Conservation (phyloP, 1,284 basidiomycete genomes). For the Rhodotorula mucilaginosa region DNA sequence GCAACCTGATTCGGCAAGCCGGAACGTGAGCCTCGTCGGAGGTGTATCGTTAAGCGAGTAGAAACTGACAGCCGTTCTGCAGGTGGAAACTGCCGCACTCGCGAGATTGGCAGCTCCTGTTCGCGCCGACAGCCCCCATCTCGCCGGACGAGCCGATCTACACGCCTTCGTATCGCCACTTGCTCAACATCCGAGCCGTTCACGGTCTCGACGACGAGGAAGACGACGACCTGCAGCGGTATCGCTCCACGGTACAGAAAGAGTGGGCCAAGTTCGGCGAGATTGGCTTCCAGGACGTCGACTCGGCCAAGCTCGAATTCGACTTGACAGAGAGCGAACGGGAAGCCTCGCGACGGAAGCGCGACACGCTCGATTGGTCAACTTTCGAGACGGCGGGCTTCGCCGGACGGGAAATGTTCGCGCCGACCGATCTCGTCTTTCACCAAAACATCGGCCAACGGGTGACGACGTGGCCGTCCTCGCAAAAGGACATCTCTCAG, state of each 20-base stretch:
- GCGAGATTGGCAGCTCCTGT: conserved; percentile 41
- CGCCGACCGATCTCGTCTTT: conserved; percentile 43
- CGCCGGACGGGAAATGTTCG: conserved; percentile 42
- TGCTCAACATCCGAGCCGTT: conserved; percentile 51
- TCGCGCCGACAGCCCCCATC: conserved; percentile 16
- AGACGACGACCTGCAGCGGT: conserved; percentile 41
- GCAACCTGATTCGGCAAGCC: conserved; percentile 39
- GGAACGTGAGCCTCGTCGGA: conserved; percentile 2
- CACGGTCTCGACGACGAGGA: conserved; percentile 43
- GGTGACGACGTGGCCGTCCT: conserved; percentile 30
- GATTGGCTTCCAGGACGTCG: conserved; percentile 42
- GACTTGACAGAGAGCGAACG: conserved; percentile 43
- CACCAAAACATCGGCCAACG: conserved; percentile 34
- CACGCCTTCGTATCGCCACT: conserved; percentile 51
- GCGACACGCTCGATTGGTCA: conserved; percentile 45
- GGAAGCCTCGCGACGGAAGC: conserved; percentile 17
- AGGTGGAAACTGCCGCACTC: conserved; percentile 45
- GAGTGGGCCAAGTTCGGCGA: conserved; percentile 46
- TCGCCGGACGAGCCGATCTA: conserved; percentile 32
- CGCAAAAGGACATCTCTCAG: conserved; percentile 24
- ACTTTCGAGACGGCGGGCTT: conserved; percentile 45
- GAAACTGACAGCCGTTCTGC: neutral
- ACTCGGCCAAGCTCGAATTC: conserved; percentile 44
- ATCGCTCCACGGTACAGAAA: conserved; percentile 43
- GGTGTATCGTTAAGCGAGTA: neutral